Base-by-base conservation (phyloP, 306 rosid genomes). In the Fragaria iinumae region DNA sequence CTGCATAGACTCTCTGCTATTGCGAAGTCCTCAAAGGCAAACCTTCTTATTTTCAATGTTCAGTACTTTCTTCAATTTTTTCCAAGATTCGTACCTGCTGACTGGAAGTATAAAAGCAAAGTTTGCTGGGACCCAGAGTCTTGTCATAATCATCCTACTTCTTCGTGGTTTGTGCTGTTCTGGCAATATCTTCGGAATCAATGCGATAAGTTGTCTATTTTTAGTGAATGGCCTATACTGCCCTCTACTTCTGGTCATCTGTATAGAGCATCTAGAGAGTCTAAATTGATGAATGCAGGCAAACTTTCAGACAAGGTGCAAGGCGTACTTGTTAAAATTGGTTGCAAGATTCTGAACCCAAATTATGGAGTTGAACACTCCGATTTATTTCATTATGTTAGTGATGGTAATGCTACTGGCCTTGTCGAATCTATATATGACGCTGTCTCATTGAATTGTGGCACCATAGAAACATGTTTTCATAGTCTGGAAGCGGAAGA, bases 201-300 rank as follows among this genome's bases (percentile, higher is more conserved):
- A 67, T 85, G 89, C 48, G 86, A 86, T 74, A 84, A 81, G 21
- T 77, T 94, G 79, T 86, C 88, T 59, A 75, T 89, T 64, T 90
- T 90, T 80, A 60, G 89, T 72, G 98, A 94, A 74, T 94, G 98
- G 98, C 98, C 98, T 47, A 92, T 94, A 71, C 87, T 94, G 76
- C 98, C 97, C 67, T 88, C 97, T 80, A 89, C 87, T 59, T 87
- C 96, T 38, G 89, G 96, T 76, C 78, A 90, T 86, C 87, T 94
- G 49, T 82, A 87, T 75, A 90, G 92, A 84, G 84, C 90, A 72
- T 89, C 96, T 52, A 83, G 80, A 73, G 93, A 89, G 69, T 79
- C 85, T 18, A 94, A 89, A 87, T 76, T 94, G 85, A 82, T 94
- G 68, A 87, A 88, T 57, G 93, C 91, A 66, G 86, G 80, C 77